Conservation (phyloP, 2,329 filamentous ascomycete genomes). For the Arthrobotrys entomopaga region DNA sequence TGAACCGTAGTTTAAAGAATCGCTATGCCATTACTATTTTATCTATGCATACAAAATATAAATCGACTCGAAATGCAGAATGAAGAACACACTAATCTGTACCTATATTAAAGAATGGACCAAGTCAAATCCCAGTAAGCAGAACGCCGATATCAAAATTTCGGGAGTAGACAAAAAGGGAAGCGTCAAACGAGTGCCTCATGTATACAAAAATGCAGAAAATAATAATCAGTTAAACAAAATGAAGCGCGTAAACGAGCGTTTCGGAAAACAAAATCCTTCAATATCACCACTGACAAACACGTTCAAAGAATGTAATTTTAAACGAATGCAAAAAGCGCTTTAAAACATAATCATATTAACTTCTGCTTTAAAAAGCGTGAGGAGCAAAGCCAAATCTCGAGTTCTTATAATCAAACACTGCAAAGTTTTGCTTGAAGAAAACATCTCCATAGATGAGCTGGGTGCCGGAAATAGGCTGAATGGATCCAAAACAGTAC, state of each 20-base stretch:
- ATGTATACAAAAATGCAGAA: neutral
- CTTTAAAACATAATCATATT: neutral
- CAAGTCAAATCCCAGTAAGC: too few relatives aligned
- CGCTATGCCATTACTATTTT: too few relatives aligned
- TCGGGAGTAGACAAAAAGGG: too few relatives aligned
- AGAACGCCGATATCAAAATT: too few relatives aligned
- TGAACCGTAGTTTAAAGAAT: too few relatives aligned
- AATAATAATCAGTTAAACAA: neutral
- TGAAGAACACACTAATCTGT: too few relatives aligned
- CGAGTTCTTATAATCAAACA: slow-evolving; percentile 79
- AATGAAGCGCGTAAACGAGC: neutral
- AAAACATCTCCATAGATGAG: slow-evolving; percentile 90
- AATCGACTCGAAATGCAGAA: too few relatives aligned
- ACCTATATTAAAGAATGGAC: too few relatives aligned
- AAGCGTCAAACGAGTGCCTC: too few relatives aligned
- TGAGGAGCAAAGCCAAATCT: slow-evolving; percentile 68
- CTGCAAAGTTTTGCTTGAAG: slow-evolving; percentile 86
- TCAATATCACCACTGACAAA: neutral
- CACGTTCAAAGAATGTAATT: too few relatives aligned
- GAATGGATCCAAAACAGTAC: slow-evolving; percentile 39
- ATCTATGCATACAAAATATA: too few relatives aligned
- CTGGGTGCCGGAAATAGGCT: slow-evolving; percentile 38
- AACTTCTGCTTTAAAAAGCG: slow-evolving; percentile 14
- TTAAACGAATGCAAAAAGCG: too few relatives aligned
- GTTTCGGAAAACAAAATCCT: neutral